Base-by-base conservation (phyloP, 768 basidiomycete species). In the Rhodotorula graminis region DNA sequence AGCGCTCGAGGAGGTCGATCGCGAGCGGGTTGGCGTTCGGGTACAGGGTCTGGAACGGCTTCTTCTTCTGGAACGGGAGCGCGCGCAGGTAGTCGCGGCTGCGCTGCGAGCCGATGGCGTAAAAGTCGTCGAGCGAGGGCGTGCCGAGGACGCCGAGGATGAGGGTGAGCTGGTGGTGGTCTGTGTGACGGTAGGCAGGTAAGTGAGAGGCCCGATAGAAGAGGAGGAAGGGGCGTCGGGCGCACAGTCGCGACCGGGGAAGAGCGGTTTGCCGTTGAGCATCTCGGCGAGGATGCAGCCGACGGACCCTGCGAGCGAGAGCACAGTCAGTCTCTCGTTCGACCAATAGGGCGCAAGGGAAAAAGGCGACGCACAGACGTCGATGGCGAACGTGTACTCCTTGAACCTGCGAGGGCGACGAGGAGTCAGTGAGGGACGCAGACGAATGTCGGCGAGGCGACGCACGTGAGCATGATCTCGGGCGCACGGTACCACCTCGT, bases 401-500 rank as follows among this genome's bases (percentile, higher is more conserved):
- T 96, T 95, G 85, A 97, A 98, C 18, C 71, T 77, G 61, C 49
- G 53, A 12, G n/a, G n/a, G 14, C 52, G 27, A 27, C 15, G 57
- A 37, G 12, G 31, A 21, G 47, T 49, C 0, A 42, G 23, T 21
- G 2, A 46, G 21, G 33, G 37, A 21, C 27, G 1, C 23, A 3
- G 21, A 10, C 25, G 29, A 52, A 1, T 27, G 50, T 5, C 47
- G 40, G 19, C 65, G 31, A 16, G 29, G 52, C 25, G 5, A 33
- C 65, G 47, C 19, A 67, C 65, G 93, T 96, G 64, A 99, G 85
- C 96, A 99, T 99, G 83, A 99, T 94, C 81, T 99, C 96, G 0
- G 96, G 96, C 0, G 96, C 96, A 50, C 96, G 88, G 80, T 98
- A 99, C 96, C 96, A 99, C 77, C 96, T 85, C 37, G 96, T 98